Conservation (phyloP, 257 asterid species). For the Solanum gandarillasii region DNA sequence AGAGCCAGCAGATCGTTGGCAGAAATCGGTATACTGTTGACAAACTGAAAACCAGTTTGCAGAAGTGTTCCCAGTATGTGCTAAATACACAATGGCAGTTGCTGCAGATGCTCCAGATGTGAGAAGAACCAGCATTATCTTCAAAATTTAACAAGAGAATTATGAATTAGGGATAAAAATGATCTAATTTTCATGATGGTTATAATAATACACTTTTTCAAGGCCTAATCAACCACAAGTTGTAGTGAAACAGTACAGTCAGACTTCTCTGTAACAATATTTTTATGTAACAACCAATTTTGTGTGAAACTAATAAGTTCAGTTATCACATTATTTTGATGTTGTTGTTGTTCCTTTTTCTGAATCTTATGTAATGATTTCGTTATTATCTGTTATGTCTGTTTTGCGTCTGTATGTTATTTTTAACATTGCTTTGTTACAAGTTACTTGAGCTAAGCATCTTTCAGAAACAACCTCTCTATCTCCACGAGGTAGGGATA, state of each 20-base stretch:
- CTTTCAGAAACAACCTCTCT: not conserved
- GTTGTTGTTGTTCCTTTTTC: not conserved
- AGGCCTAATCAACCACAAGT: not conserved
- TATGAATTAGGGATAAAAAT: not conserved
- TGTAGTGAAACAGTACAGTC: not conserved
- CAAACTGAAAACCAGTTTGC: conserved; percentile 71
- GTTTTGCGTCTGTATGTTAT: not conserved
- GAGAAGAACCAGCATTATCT: conserved; percentile 47
- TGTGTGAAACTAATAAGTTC: not conserved
- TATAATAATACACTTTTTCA: not conserved
- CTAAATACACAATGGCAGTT: conserved; percentile 66
- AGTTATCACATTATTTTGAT: not conserved
- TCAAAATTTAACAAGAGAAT: not conserved
- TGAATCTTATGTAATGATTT: not conserved
- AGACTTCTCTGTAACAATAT: not conserved
- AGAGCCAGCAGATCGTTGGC: conserved; percentile 49
- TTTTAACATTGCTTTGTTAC: not conserved
- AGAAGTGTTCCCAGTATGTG: conserved; percentile 67
- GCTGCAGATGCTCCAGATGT: conserved; percentile 71
- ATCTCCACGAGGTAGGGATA: not conserved
- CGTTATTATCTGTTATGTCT: not conserved
- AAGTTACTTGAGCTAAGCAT: not conserved
- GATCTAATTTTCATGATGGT: not conserved
- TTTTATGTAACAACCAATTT: not conserved
- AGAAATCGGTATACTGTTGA: conserved; percentile 50